Conservation (phyloP, 768 basidiomycete species). For the Lanmaoa rubissima region DNA sequence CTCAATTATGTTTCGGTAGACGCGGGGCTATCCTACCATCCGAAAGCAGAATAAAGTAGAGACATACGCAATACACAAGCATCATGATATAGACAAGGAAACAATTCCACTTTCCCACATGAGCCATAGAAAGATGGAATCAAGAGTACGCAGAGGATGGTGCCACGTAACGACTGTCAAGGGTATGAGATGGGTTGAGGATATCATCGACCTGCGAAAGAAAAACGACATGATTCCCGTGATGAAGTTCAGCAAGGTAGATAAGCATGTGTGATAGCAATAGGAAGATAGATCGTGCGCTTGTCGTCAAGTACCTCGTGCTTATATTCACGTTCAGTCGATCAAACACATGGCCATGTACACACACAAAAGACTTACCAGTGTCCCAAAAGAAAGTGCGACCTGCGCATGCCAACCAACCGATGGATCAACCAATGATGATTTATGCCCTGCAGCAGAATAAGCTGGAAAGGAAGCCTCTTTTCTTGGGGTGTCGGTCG, state of each 20-base stretch:
- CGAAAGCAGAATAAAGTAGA: conserved; percentile 31
- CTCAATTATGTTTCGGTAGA: conserved; percentile 23
- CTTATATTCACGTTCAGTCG: conserved; percentile 10
- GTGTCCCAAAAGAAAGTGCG: conserved; percentile 27
- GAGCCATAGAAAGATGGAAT: conserved; percentile 4
- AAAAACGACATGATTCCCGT: conserved; percentile 28
- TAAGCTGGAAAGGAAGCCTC: conserved; percentile 59
- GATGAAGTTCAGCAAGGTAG: conserved; percentile 30
- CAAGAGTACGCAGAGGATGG: conserved; percentile 12
- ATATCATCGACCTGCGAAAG: conserved; percentile 34
- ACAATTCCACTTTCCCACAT: conserved; percentile 12
- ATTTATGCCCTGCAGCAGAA: conserved; percentile 68
- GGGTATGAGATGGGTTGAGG: conserved; percentile 26
- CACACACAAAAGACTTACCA: conserved; percentile 15
- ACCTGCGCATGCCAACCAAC: conserved; percentile 28
- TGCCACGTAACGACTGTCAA: conserved; percentile 30
- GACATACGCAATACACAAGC: conserved; percentile 30
- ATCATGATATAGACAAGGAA: conserved; percentile 29
- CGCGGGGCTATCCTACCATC: conserved; percentile 11
- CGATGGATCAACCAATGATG: conserved; percentile 25
- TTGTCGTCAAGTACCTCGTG: conserved; percentile 32
- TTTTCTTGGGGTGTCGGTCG: conserved; percentile 60
- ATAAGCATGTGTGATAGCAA: conserved; percentile 35
- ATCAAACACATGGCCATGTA: neutral
- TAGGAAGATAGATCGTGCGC: conserved; percentile 32